Evolutionary conservation across 2,329 filamentous ascomycete species (phyloP).

Genomic region (Chrysoporthe puriensis): DNA sequence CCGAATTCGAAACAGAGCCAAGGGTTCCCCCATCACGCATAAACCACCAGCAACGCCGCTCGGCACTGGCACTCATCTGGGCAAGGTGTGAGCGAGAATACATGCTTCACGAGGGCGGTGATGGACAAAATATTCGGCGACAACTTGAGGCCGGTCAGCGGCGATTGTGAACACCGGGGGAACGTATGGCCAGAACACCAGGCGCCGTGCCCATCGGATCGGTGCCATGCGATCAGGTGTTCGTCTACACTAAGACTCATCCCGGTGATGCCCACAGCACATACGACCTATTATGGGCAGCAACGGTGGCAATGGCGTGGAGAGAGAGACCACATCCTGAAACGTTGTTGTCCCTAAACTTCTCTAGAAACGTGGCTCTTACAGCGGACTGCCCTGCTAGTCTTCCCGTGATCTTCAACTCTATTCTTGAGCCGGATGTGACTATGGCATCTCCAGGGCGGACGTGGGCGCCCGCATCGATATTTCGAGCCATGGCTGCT

Average conservation of each 20-base stretch:
- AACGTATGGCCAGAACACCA: background rate
- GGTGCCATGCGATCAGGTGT: background rate
- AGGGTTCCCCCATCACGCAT: conserved; percentile 3
- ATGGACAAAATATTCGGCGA: background rate
- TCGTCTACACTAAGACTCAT: background rate
- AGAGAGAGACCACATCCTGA: conserved; percentile 3
- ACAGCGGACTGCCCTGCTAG: conserved; percentile 5
- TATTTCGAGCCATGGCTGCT: background rate
- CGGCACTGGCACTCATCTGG: background rate
- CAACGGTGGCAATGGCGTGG: background rate
- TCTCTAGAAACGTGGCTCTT: background rate
- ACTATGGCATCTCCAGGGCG: background rate
- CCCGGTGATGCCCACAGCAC: background rate
- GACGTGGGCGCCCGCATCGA: background rate
- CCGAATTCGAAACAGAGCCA: conserved; percentile 16
- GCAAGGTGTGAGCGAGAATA: background rate
- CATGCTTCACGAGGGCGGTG: background rate
- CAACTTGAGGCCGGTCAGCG: background rate
- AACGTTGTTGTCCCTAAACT: conserved; percentile 1
- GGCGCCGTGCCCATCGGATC: background rate
- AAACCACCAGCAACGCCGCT: background rate
- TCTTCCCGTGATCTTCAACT: conserved; percentile 3
- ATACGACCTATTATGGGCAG: background rate
- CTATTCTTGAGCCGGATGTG: background rate
- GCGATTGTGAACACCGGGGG: background rate